Base-by-base conservation (phyloP, 1,284 basidiomycete genomes). In the Tremellales sp. region DNA sequence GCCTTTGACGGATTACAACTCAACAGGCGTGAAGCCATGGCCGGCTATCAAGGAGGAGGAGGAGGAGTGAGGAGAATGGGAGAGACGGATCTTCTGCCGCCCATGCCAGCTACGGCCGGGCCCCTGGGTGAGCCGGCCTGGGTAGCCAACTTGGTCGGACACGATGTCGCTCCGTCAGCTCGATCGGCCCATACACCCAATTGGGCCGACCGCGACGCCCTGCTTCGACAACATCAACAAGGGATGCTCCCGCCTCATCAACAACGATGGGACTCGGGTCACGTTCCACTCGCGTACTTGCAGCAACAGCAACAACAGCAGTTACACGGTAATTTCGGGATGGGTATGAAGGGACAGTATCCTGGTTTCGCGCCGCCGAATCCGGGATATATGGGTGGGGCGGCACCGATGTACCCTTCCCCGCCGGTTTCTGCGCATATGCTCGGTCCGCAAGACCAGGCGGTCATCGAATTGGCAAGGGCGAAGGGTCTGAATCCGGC, bases 401-500 rank as follows among this genome's bases (percentile, higher is more conserved):
- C n/a, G n/a, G 10, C 29, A 31, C 49, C 56, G 3, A 33, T 42
- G 4, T 64, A 60, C 23, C 56, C 58, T 6, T 52, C 60, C 3
- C 61, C 67, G 11, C 55, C 65, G 19, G 51, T 50, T n/a, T 59
- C 61, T 24, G 64, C 62, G 2, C 43, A 49, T 4, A 43, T 56
- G 23, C 56, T 45, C 36, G 29, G 43, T 11, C 29, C 29, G 8
- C 62, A 67, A 45, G 62, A 70, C 40, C 56, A 90, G 52, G 90
- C 93, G 64, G 84, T 94, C n/a, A 86, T 87, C 21, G 81, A 85
- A 41, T 77, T 96, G 48, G 85, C 92, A 56, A 83, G 86, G 12
- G 81, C 81, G 40, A 94, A 94, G 72, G 90, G 90, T 10, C 90
- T 96, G 67, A 96, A 96, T 65, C 92, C 92, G 5, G 77, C 82